Evolutionary conservation across 345 rosid species (phyloP), one percentile per base, ranked within the genome.

Genomic region (Psidium friedrichsthalianum): DNA sequence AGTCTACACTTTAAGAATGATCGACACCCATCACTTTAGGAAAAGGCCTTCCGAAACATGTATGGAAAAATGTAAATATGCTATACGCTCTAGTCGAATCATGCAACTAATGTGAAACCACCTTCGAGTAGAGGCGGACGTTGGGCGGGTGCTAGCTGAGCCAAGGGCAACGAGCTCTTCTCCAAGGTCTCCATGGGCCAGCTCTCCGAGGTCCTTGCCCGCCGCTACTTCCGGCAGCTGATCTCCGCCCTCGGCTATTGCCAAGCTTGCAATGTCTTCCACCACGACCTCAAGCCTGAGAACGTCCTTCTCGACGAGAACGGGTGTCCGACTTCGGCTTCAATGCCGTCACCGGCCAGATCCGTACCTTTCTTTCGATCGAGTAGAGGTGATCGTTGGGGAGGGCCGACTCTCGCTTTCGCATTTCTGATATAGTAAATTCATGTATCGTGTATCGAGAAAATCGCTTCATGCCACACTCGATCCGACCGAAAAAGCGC

Each of bases 191-290:
- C 99, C 3, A 95, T 92, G 58, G 99, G 99, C 3, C 94, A 98
- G 29, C 89, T 96, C 56, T 85, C 87, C 32, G 99, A 97, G 76
- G 98, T 95, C 90, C 92, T 95, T 20, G 84, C 92, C 91, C 92
- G 98, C 4, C 90, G 88, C 51, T 95, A 93, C 85, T 97, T 94
- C 88, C 98, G 89, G 36, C 98, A 97, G 83, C 85, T 97, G 56
- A 95, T 96, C 87, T 94, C 97, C 8, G 97, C 99, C 88, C 94
- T 97, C 42, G 96, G 98, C 1, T 96, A 95, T 42, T 97, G 99
- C 74, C 99, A 96, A 86, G 85, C 94, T 2, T 95, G 93, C 51
- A 98, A 98, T 3, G 91, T 96, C 44, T 97, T 92, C 89, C 98
- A 97, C 87, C 95, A 98, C 1, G 98, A 96, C 87, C 87, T 97